Conservation (phyloP, 176 grass and related monocot species). For the Saccharum spontaneum region DNA sequence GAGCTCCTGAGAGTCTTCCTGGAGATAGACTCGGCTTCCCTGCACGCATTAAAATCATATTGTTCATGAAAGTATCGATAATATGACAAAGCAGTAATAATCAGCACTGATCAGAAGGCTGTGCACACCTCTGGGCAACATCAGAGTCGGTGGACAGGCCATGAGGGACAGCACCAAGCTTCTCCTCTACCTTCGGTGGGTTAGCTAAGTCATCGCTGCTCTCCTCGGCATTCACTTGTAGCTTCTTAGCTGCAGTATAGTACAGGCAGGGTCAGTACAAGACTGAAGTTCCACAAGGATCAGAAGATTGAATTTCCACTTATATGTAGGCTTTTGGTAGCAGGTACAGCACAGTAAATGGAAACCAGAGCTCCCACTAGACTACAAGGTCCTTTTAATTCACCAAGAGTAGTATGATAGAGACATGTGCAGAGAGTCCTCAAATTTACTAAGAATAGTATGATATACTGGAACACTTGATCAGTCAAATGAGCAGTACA, state of each 20-base stretch:
- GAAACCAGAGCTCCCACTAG: not conserved
- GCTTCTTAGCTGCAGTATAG: conserved; percentile 65
- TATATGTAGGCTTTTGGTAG: not conserved
- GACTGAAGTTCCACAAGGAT: not conserved
- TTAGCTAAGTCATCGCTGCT: conserved; percentile 67
- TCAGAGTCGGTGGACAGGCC: conserved; percentile 90
- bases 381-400: not conserved
- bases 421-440: not conserved
- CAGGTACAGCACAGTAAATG: not conserved
- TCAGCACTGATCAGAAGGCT: not conserved
- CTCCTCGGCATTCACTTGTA: conserved; percentile 92
- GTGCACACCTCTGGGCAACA: conserved; percentile 60
- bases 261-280: not conserved
- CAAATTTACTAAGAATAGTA: conserved; percentile 3
- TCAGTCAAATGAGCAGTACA: not conserved
- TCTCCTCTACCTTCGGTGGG: conserved; percentile 92
- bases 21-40: conserved; percentile 94
- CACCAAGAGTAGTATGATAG: not conserved
- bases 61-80: conserved; percentile 8
- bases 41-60: conserved; percentile 24
- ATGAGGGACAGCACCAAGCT: conserved; percentile 73
- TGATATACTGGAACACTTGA: not conserved
- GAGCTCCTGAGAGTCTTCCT: conserved; percentile 81
- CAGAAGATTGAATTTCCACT: not conserved
- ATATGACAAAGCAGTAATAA: not conserved